Conservation (phyloP, 139 green algal species). For the Picochlorum sp. region DNA sequence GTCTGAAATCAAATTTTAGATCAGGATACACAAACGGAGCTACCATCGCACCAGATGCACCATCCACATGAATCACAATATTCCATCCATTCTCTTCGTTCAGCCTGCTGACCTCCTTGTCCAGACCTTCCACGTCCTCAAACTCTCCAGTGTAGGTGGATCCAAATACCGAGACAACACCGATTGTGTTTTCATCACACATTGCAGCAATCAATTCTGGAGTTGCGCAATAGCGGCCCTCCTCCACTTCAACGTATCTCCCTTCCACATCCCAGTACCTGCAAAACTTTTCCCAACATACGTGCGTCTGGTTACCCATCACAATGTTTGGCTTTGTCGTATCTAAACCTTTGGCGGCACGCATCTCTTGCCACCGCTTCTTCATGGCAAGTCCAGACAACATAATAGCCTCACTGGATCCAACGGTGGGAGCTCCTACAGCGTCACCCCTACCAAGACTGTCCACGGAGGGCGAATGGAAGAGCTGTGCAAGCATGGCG, state of each 20-base stretch:
- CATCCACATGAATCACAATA: conserved; percentile 60
- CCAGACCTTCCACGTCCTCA: conserved; percentile 44
- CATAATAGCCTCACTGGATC: conserved; percentile 60
- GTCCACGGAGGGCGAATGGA: conserved; percentile 20
- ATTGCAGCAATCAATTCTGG: conserved; percentile 15
- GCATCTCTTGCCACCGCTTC: conserved; percentile 39
- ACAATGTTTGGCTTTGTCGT: conserved; percentile 52
- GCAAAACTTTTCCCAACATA: conserved; percentile 31
- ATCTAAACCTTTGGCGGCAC: conserved; percentile 18
- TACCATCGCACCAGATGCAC: conserved; percentile 49
- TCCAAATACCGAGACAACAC: conserved; percentile 47
- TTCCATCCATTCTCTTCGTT: conserved; percentile 36
- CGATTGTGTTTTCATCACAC: conserved; percentile 64
- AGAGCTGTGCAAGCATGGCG: conserved; percentile 39
- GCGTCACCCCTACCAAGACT: conserved; percentile 5
- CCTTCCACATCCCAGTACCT: conserved; percentile 61
- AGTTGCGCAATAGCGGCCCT: conserved; percentile 17
- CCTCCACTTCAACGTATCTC: conserved; percentile 12
- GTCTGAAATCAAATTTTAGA: conserved; percentile 56
- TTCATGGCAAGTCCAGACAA: conserved; percentile 53
- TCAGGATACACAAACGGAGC: conserved; percentile 59
- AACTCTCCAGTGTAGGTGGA: conserved; percentile 60
- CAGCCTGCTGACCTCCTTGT: conserved; percentile 19
- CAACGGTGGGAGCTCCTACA: conserved; percentile 35
- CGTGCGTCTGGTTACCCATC: conserved; percentile 35